Conservation (phyloP, 352 stramenopile genomes). For the Phytophthora megakarya region DNA sequence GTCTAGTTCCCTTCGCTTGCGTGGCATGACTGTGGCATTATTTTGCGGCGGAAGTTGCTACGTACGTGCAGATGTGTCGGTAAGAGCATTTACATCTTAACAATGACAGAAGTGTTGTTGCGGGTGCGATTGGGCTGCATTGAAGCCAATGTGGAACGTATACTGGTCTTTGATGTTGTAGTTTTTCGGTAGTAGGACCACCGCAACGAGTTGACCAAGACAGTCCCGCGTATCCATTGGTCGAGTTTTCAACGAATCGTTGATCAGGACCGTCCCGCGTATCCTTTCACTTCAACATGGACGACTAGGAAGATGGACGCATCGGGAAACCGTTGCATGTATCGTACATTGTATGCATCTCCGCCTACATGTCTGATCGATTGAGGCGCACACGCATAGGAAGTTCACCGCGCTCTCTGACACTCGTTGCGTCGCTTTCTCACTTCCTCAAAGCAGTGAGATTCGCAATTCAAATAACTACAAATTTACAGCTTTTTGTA, state of each 20-base stretch:
- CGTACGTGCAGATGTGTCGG: too few species aligned
- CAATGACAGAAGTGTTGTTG: background rate
- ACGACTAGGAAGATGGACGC: slow-evolving; percentile 1
- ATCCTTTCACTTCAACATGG: slow-evolving; percentile 24
- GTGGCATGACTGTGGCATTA: too few species aligned
- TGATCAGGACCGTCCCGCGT: slow-evolving; percentile 5
- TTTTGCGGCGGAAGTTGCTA: background rate
- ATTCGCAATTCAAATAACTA: background rate
- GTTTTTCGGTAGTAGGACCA: background rate
- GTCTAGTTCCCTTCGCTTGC: too few species aligned
- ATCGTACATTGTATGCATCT: too few species aligned
- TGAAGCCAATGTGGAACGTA: background rate
- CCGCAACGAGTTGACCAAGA: background rate
- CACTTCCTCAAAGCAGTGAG: background rate
- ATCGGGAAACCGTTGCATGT: background rate
- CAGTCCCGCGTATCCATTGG: slow-evolving; percentile 10
- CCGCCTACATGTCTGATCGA: background rate
- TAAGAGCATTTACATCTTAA: too few species aligned
- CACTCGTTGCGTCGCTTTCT: slow-evolving; percentile 9
- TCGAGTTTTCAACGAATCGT: slow-evolving; percentile 15
- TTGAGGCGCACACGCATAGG: slow-evolving; percentile 3
- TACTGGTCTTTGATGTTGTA: background rate
- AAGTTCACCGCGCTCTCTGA: slow-evolving; percentile 8
- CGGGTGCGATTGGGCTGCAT: background rate
- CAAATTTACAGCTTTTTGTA: too few species aligned